A percentile compares a stretch with the other conserved stretches of the same genome.
Evolutionary conservation across 345 rosid species (phyloP).

Genomic region (Rhodamnia rubescens): DNA sequence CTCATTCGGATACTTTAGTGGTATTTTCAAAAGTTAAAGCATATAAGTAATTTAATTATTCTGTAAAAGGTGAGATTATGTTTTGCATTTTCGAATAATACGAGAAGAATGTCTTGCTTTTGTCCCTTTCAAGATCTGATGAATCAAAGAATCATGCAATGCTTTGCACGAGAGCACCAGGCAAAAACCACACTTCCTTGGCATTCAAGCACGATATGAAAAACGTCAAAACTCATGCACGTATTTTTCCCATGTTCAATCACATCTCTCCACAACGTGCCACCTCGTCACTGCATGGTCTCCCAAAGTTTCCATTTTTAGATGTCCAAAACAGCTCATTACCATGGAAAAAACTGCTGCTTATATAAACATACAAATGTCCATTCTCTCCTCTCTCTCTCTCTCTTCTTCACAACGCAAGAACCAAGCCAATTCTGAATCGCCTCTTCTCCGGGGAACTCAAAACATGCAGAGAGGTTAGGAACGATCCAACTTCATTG

Average conservation of each 20-base stretch:
- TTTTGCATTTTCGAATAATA: background rate
- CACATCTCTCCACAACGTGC: background rate
- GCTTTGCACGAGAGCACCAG: background rate
- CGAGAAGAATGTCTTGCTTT: background rate
- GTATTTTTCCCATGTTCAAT: background rate
- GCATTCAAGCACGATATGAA: background rate
- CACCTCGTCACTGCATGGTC: background rate
- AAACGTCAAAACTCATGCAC: background rate
- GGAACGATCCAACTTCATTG: background rate
- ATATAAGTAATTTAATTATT: too few species aligned
- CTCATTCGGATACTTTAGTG: too few species aligned
- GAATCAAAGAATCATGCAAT: background rate
- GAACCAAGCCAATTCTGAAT: background rate
- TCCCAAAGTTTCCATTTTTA: background rate
- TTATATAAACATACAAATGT: background rate
- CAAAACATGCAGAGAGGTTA: slow-evolving; percentile 45
- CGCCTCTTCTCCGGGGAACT: slow-evolving; percentile 1
- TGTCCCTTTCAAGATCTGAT: background rate
- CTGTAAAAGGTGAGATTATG: background rate
- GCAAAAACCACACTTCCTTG: background rate
- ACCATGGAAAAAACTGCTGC: background rate
- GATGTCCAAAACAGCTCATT: background rate
- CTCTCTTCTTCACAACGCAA: background rate
- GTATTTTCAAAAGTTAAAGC: too few species aligned
- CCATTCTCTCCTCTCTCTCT: background rate